phyloP scores from a whole-genome alignment of 306 rosid species.

The Dalbergia cultrata region DNA sequence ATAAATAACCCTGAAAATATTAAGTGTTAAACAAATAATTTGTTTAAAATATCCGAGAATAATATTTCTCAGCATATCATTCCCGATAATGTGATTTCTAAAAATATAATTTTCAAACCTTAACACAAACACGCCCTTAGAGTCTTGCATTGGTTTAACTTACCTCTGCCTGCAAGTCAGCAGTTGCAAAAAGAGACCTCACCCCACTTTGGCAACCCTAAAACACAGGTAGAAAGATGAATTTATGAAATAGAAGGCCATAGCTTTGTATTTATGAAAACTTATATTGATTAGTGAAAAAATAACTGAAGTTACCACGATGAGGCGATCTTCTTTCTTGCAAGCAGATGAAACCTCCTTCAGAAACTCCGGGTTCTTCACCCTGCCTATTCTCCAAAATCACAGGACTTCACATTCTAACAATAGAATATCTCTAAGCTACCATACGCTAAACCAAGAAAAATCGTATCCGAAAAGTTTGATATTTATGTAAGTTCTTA shows the following conservation, averaged over 20 bases:
- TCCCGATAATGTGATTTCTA: too few species aligned
- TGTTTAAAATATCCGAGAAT: too few species aligned
- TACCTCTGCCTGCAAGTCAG: conserved; percentile 69
- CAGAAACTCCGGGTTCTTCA: conserved; percentile 76
- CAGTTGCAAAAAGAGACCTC: conserved; percentile 74
- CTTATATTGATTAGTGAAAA: background rate
- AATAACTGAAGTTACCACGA: conserved; percentile 68
- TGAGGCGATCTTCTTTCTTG: conserved; percentile 70
- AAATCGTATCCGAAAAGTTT: background rate
- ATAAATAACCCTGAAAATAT: too few species aligned
- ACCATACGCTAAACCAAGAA: background rate
- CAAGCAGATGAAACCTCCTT: conserved; percentile 62
- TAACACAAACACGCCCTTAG: rapidly evolving
- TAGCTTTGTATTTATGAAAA: conserved; percentile 33
- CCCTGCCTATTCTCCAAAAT: conserved; percentile 61
- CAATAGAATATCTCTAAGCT: background rate
- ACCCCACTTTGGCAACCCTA: conserved; percentile 94
- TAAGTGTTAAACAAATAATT: too few species aligned
- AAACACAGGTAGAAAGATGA: background rate
- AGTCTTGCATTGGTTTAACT: conserved; percentile 24
- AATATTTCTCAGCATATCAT: too few species aligned
- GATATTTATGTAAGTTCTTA: background rate
- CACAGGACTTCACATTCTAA: conserved; percentile 20
- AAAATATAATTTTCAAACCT: too few species aligned
- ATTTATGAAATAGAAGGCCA: conserved; percentile 7